A percentile compares a stretch with the other conserved stretches of the same genome.
These are phyloP conservation scores for Quambalaria eucalypti DNA, from an alignment of 1,284 basidiomycete species.

Conservation along the genomic window DNA sequence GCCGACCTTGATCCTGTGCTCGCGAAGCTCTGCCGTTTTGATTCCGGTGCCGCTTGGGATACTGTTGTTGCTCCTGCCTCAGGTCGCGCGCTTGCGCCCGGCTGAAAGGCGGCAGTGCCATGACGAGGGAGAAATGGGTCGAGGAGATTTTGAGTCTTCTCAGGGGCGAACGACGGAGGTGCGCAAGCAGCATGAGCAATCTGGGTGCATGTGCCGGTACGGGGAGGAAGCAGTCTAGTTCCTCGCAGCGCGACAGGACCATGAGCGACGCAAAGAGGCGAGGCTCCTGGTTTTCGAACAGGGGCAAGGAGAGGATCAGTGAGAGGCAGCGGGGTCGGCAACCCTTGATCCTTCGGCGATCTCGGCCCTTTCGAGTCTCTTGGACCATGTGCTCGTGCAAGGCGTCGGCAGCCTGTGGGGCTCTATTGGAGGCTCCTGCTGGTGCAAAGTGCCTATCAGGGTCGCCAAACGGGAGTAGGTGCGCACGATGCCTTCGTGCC, in stretches of 20 bases:
- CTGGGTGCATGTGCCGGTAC: constrained; percentile 23
- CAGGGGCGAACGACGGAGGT: constrained; percentile 19
- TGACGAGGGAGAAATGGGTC: constrained; percentile 24
- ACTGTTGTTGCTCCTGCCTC: not conserved
- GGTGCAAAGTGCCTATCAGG: constrained; percentile 1
- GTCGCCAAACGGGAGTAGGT: constrained; percentile 15
- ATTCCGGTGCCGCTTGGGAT: not conserved
- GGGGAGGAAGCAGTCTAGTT: constrained; percentile 34
- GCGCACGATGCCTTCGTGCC: constrained; percentile 28
- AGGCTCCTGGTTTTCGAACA: constrained; percentile 38
- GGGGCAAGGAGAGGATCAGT: constrained; percentile 33
- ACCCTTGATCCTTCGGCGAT: constrained; percentile 1
- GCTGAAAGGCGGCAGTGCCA: constrained; percentile 22
- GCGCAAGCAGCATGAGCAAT: constrained; percentile 21
- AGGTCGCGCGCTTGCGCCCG: not conserved
- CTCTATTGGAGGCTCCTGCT: constrained; percentile 3
- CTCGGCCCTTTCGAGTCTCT: not conserved
- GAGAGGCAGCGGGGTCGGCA: constrained; percentile 31
- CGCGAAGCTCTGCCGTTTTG: not conserved
- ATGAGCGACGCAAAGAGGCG: constrained; percentile 31
- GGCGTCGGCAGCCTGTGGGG: not conserved
- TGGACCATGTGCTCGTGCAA: not conserved
- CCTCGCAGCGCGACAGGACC: constrained; percentile 34
- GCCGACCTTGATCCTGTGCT: not conserved
- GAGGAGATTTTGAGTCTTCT: constrained; percentile 30